These are phyloP conservation scores for Fusarium floridanum DNA, from an alignment of 2,329 filamentous ascomycete genomes.

Conservation along the genomic window DNA sequence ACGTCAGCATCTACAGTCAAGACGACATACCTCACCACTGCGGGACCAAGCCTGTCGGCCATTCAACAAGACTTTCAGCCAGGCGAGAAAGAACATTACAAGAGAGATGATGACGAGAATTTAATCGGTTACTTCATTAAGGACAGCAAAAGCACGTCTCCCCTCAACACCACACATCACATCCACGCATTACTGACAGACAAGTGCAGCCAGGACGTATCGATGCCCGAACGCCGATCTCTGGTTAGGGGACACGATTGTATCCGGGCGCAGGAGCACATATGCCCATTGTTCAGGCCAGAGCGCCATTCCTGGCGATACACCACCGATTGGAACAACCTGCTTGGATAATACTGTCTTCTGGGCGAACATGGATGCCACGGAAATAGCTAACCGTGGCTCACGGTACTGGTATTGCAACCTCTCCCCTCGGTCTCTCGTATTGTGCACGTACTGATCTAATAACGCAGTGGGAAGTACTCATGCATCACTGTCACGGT, in stretches of 20 bases:
- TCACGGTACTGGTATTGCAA: neutral
- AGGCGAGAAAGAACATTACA: neutral
- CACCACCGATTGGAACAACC: neutral
- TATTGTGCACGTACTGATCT: neutral
- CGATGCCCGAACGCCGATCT: neutral
- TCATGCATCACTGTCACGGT: neutral
- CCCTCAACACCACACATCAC: neutral
- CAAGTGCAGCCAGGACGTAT: neutral
- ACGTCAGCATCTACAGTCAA: neutral
- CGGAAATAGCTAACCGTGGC: neutral
- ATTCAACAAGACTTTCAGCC: neutral
- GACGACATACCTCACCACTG: neutral
- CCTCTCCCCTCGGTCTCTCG: neutral
- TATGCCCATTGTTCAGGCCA: neutral
- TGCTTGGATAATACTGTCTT: neutral
- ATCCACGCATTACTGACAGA: neutral
- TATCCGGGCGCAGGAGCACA: neutral
- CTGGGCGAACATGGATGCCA: neutral
- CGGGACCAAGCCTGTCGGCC: neutral
- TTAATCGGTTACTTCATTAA: neutral
- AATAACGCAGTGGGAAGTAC: neutral
- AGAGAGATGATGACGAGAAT: neutral
- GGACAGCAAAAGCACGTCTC: neutral
- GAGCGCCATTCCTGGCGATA: neutral
- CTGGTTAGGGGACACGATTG: neutral